phyloP scores from a whole-genome alignment of 2,329 filamentous ascomycete species.

The Aspergillus quadrilineatus region DNA sequence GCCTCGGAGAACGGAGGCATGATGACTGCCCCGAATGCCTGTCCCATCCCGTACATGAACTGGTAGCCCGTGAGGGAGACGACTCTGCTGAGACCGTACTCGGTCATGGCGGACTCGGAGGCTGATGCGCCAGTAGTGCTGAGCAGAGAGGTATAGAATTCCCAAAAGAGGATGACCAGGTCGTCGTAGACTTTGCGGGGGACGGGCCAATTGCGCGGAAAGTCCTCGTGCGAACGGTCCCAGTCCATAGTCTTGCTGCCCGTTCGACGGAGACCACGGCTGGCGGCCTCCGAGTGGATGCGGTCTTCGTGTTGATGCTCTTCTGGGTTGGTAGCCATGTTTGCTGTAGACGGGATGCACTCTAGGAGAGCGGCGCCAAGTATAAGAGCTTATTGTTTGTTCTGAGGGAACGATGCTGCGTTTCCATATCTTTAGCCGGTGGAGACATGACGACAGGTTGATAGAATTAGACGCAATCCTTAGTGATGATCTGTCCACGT shows the following conservation, averaged over 20 bases:
- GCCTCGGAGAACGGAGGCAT: conserved; percentile 10
- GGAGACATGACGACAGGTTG: too few relatives aligned
- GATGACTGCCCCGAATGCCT: conserved; percentile 2
- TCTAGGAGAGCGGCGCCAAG: too few relatives aligned
- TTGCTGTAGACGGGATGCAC: too few relatives aligned
- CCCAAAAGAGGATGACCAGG: conserved; percentile 6
- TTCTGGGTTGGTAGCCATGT: neutral
- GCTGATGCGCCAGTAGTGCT: conserved; percentile 7
- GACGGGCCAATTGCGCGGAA: conserved; percentile 5
- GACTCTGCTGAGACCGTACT: neutral
- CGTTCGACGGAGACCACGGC: neutral
- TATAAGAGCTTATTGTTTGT: too few relatives aligned
- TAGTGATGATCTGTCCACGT: too few relatives aligned
- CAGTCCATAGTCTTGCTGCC: neutral
- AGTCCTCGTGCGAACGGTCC: neutral
- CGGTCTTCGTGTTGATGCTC: neutral
- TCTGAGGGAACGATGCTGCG: too few relatives aligned
- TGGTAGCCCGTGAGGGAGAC: conserved; percentile 3
- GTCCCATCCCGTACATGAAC: conserved; percentile 1
- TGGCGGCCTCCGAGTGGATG: neutral
- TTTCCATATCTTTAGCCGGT: too few relatives aligned
- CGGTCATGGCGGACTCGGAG: conserved; percentile 3
- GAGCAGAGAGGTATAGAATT: conserved; percentile 2
- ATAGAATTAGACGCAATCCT: too few relatives aligned
- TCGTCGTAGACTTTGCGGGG: conserved; percentile 5